phyloP scores from a whole-genome alignment of 179 eudicot genomes.

The Gypsophila paniculata region DNA sequence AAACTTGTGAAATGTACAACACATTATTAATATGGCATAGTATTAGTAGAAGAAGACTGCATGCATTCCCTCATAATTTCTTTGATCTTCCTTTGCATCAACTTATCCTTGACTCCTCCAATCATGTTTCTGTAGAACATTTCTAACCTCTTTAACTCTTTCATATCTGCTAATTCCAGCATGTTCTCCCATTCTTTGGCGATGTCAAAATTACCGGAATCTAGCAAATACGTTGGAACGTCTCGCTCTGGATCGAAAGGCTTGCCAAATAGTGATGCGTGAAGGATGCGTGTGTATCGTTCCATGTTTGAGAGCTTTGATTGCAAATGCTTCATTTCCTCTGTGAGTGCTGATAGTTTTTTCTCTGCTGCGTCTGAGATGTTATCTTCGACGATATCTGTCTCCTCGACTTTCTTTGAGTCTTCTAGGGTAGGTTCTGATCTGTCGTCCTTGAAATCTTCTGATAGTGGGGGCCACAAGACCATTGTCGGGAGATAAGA shows the following conservation, averaged over 20 bases:
- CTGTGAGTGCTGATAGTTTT: conserved; percentile 34
- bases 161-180: conserved; percentile 58
- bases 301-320: conserved; percentile 53
- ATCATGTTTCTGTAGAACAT: conserved; percentile 69
- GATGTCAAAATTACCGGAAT: conserved; percentile 44
- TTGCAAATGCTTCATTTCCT: conserved; percentile 47
- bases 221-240: conserved; percentile 45
- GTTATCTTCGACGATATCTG: conserved; percentile 21
- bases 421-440: conserved; percentile 7
- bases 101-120: conserved; percentile 65
- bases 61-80: conserved; percentile 61
- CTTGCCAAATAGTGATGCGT: conserved; percentile 63
- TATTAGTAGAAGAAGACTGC: conserved; percentile 27
- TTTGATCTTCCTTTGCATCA: conserved; percentile 59
- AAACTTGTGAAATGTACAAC: conserved; percentile 3
- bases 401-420: conserved; percentile 25
- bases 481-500: conserved; percentile 47
- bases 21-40: conserved; percentile 4
- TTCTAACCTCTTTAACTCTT: conserved; percentile 54
- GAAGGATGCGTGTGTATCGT: conserved; percentile 65
- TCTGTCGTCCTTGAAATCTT: conserved; percentile 40
- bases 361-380: conserved; percentile 34
- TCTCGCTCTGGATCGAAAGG: conserved; percentile 55
- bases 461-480: conserved; percentile 60
- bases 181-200: conserved; percentile 70